phyloP scores from a whole-genome alignment of 345 rosid species.

The Pugionium cornutum region DNA sequence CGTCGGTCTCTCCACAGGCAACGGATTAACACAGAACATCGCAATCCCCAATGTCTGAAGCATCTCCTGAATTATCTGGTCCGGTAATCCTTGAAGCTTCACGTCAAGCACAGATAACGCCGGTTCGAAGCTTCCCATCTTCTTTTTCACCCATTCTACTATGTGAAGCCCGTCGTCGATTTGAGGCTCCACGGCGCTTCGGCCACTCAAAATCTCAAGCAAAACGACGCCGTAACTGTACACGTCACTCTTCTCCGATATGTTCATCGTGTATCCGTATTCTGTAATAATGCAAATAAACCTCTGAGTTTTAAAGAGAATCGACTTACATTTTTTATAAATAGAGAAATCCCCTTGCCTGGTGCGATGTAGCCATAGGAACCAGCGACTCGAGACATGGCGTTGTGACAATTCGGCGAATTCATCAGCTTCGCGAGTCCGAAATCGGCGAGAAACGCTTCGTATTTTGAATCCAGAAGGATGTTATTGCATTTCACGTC shows the following conservation, averaged over 20 bases:
- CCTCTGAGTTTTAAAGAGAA: neutral
- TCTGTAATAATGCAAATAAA: conserved; percentile 47
- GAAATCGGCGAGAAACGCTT: conserved; percentile 81
- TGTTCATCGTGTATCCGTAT: conserved; percentile 89
- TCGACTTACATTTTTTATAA: no score
- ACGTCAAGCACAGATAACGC: conserved; percentile 64
- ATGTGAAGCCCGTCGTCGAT: conserved; percentile 76
- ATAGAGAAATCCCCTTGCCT: no score
- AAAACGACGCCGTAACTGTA: conserved; percentile 88
- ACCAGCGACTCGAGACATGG: conserved; percentile 82
- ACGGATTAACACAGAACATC: conserved; percentile 88
- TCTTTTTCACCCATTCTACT: conserved; percentile 93
- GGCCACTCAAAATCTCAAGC: conserved; percentile 78
- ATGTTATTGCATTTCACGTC: conserved; percentile 91
- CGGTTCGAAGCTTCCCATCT: conserved; percentile 93
- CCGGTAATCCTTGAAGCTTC: conserved; percentile 77
- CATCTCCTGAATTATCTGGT: conserved; percentile 92
- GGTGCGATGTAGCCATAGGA: conserved; percentile 94
- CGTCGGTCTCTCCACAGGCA: conserved; percentile 75
- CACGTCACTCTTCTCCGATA: conserved; percentile 94
- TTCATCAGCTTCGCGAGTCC: conserved; percentile 84
- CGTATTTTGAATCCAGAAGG: conserved; percentile 73
- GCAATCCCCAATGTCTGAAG: conserved; percentile 89
- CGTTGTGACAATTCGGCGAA: conserved; percentile 66
- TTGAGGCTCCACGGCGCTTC: conserved; percentile 71